Evolutionary conservation across 306 rosid species (phyloP), one percentile per base, ranked within the genome.

Genomic region (Cicer chorassanicum): DNA sequence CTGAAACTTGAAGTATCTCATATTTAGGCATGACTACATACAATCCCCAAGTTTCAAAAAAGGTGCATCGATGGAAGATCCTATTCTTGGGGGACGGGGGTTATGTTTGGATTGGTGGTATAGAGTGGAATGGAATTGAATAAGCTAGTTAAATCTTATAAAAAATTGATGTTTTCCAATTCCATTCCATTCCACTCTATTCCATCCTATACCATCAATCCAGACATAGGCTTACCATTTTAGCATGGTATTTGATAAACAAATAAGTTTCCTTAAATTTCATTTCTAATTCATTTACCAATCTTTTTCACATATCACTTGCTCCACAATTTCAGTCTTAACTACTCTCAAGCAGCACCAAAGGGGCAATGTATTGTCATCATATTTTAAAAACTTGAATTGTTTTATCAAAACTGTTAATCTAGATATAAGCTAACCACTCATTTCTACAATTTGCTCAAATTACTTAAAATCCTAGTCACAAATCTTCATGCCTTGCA

Each of bases 1-100:
- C 36, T 73, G 62, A 78, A 55, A 80, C 48, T 66, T 65, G 10
- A 65, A 56, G 70, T 68, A 39, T 67, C 59, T 16, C 63, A 73
- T 62, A 67, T 60, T 49, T 48, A 53, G 50, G 78, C 4, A 68
- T 68, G 45, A 80, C 57, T 72, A 51, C 50, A 44, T 72, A 51
- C 50, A 44, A 43, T 43, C 53, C 21, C 38, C 36, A 18, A 48
- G 77, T 45, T 40, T 18, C 5, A 36, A 60, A 68, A 36, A 75
- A 19, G 51, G 41, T 55, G 72, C 38, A 41, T 68, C 8, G 45
- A 45, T 65, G 72, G 36, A 74, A 69, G 39, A 59, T 18, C 49
- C 50, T 64, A 16, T 39, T 59, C 39, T 64, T 68, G 14, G 44
- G 14, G 9, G 4, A 11, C 2, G 11, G 45, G 54, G 29, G 36